Evolutionary conservation across 2,329 filamentous ascomycete species (phyloP).

Genomic region (Diaporthe citriasiana): DNA sequence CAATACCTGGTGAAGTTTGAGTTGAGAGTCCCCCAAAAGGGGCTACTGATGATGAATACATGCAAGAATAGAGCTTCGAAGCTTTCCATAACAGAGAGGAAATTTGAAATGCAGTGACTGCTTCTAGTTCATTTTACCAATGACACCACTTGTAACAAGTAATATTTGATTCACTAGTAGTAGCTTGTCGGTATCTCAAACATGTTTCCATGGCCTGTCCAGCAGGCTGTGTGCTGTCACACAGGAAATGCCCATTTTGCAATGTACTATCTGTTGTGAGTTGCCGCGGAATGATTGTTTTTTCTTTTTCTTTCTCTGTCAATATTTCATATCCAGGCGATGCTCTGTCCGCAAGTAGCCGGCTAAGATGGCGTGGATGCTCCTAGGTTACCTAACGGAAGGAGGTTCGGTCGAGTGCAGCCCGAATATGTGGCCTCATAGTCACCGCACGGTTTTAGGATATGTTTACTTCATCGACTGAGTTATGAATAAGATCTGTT

Average conservation of each 20-base stretch:
- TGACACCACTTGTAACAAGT: not conserved
- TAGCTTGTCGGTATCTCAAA: not conserved
- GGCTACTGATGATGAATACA: constrained; percentile 35
- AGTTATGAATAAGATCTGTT: not conserved
- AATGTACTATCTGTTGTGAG: not conserved
- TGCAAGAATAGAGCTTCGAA: constrained; percentile 30
- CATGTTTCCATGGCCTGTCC: not conserved
- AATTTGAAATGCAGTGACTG: not conserved
- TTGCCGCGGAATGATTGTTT: too few species aligned
- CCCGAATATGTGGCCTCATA: not conserved
- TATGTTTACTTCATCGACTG: not conserved
- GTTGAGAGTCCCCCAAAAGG: not conserved
- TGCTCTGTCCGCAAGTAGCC: not conserved
- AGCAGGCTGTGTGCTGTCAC: not conserved
- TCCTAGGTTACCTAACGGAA: not conserved
- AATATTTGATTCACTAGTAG: not conserved
- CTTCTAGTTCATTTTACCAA: not conserved
- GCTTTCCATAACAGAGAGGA: constrained; percentile 28
- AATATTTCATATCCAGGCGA: too few species aligned
- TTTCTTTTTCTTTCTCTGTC: too few species aligned
- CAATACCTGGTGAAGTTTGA: constrained; percentile 24
- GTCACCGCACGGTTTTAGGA: not conserved
- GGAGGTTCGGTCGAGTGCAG: not conserved
- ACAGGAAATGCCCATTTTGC: not conserved
- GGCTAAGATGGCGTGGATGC: not conserved